phyloP scores from a whole-genome alignment of 148 eudicot species.

The Rhododendron kiyosumense region DNA sequence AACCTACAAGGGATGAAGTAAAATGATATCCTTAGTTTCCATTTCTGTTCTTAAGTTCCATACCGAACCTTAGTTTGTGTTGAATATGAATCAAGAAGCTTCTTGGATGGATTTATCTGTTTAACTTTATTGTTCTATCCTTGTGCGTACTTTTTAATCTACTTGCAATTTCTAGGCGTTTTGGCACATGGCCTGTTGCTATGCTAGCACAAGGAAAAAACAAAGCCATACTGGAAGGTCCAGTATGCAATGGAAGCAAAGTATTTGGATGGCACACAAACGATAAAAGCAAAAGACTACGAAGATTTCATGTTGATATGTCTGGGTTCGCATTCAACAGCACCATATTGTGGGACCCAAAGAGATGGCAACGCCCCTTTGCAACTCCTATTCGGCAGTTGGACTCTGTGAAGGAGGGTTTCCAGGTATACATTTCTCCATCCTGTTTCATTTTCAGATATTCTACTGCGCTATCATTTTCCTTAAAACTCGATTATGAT shows the following conservation, averaged over 20 bases:
- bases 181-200: conserved; percentile 99
- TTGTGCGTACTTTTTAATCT: neutral
- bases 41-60: neutral
- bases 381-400: conserved; percentile 66
- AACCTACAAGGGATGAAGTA: neutral
- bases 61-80: neutral
- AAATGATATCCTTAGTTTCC: neutral
- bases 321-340: conserved; percentile 99
- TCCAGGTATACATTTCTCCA: conserved; percentile 49
- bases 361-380: conserved; percentile 77
- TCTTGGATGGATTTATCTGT: neutral
- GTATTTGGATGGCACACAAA: conserved; percentile 98
- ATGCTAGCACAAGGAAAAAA: conserved; percentile 88
- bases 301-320: conserved; percentile 97
- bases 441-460: neutral
- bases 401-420: conserved; percentile 89
- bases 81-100: neutral
- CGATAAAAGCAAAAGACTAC: conserved; percentile 87
- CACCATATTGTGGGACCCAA: conserved; percentile 93
- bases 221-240: conserved; percentile 87
- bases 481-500: neutral
- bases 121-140: neutral
- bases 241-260: conserved; percentile 73
- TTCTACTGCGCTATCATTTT: neutral
- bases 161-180: conserved; percentile 46